phyloP scores from a whole-genome alignment of 148 eudicot genomes.

The Persicaria maculosa region DNA sequence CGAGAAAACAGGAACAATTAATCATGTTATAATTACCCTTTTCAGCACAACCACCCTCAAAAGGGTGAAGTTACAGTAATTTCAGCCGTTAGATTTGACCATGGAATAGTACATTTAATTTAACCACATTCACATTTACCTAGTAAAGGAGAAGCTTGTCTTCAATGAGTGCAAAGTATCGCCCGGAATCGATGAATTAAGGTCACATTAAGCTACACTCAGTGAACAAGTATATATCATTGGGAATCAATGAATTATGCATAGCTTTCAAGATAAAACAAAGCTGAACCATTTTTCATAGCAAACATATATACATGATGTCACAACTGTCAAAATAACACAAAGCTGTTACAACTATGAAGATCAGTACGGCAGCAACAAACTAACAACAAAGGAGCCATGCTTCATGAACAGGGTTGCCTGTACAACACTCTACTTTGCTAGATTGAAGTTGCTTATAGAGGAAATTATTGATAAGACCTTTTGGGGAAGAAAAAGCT shows the following conservation, averaged over 20 bases:
- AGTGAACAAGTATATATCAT: neutral
- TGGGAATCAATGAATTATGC: neutral
- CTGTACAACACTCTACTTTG: neutral
- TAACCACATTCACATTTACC: neutral
- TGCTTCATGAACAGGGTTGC: too few species aligned
- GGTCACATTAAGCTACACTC: neutral
- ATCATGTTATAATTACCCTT: slow-evolving; percentile 1
- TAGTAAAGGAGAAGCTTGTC: neutral
- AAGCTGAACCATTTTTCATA: neutral
- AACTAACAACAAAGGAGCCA: too few species aligned
- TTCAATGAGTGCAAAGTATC: neutral
- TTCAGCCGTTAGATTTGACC: slow-evolving; percentile 6
- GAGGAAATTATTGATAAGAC: neutral
- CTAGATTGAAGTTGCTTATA: neutral
- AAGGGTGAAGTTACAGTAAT: neutral
- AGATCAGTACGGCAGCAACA: too few species aligned
- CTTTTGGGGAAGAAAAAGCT: too few species aligned
- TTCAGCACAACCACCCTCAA: neutral
- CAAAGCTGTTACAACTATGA: too few species aligned
- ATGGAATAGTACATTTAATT: neutral
- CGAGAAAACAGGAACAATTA: neutral
- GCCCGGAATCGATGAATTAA: neutral
- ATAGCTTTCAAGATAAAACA: neutral
- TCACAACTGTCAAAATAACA: too few species aligned
- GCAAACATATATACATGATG: too few species aligned